Evolutionary conservation across 441 rosid species (phyloP), one percentile per base, ranked within the genome.

Genomic region (Syzygium syzygioides): DNA sequence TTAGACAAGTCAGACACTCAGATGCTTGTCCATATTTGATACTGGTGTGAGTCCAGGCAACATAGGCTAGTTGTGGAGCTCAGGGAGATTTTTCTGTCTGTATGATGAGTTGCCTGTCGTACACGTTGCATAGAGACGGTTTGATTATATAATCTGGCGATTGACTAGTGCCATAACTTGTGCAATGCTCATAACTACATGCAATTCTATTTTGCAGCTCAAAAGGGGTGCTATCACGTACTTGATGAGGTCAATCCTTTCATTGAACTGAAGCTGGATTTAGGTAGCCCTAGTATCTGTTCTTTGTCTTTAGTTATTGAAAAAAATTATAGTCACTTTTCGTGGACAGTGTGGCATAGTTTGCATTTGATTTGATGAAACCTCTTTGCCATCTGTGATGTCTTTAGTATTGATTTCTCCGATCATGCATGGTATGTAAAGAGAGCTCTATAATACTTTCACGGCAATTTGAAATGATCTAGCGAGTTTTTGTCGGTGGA

Each of bases 211-310:
- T 89, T 30, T 90, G 93, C 98, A 95, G 99, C 93, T 97, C 98
- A 28, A 95, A 97, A 90, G 99, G 98, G 86, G 95, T 97, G 86
- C 91, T 97, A 37, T 95, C 95, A 57, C 93, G 95, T 83, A 90
- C 96, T 55, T 95, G 93, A 94, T 89, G 76, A 76, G 68, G n/a
- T 12, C 68, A 60, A 30, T 60, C n/a, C 68, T 60, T 60, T 60
- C 68, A 30, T 14, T 28, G 68, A 60, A 60, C 68, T 0, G 17
- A 60, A 60, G 32, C 68, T 60, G 68, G 68, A 60, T 6, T 60
- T 28, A 60, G 66, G 68, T 60, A 60, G n/a, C 18, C 68, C 68
- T 28, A 45, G 48, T 45, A 45, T 45, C 48, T 45, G 48, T 45
- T 45, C 48, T 45, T 45, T 45, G 9, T 45, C 48, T 45, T 45